Evolutionary conservation across 1,284 basidiomycete genomes (phyloP).

Genomic region (Clitocybe nebularis): DNA sequence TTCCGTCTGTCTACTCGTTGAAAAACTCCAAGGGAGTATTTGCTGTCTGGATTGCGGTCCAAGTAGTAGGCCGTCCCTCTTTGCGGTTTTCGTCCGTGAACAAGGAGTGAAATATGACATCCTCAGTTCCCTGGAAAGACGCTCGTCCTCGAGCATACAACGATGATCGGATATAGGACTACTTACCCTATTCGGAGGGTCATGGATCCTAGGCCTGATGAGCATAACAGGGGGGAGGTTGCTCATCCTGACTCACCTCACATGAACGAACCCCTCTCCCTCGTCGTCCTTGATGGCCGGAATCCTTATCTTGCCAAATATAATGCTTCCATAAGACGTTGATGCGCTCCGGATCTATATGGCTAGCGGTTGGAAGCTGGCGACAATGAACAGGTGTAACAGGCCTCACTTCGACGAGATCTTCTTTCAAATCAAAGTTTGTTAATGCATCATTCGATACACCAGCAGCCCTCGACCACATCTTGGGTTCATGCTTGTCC

Average conservation of each 20-base stretch:
- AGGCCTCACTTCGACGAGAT: slow-evolving; percentile 57
- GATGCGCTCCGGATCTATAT: slow-evolving; percentile 33
- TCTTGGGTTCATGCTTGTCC: slow-evolving; percentile 68
- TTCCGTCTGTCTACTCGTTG: slow-evolving; percentile 64
- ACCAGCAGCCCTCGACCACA: slow-evolving; percentile 60
- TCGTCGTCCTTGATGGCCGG: slow-evolving; percentile 59
- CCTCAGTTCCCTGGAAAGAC: slow-evolving; percentile 50
- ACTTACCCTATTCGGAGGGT: slow-evolving; percentile 64
- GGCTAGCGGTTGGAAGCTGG: too few species aligned
- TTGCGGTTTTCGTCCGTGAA: slow-evolving; percentile 61
- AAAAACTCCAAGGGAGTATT: slow-evolving; percentile 67
- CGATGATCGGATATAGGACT: background rate
- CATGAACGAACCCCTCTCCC: slow-evolving; percentile 66
- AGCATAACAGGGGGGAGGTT: slow-evolving; percentile 1
- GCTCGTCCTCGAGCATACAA: background rate
- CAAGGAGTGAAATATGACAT: slow-evolving; percentile 68
- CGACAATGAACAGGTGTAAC: slow-evolving; percentile 37
- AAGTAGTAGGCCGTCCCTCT: slow-evolving; percentile 51
- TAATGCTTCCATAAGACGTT: slow-evolving; percentile 60
- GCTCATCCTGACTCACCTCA: slow-evolving; percentile 53
- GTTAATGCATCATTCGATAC: slow-evolving; percentile 52
- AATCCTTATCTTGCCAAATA: slow-evolving; percentile 73
- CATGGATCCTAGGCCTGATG: slow-evolving; percentile 51
- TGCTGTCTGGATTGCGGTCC: slow-evolving; percentile 58
- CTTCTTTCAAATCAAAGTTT: slow-evolving; percentile 48